A percentile compares a stretch with the other conserved stretches of the same genome.
These are phyloP conservation scores for Suillus discolor DNA, from an alignment of 768 basidiomycete genomes.

Conservation along the genomic window DNA sequence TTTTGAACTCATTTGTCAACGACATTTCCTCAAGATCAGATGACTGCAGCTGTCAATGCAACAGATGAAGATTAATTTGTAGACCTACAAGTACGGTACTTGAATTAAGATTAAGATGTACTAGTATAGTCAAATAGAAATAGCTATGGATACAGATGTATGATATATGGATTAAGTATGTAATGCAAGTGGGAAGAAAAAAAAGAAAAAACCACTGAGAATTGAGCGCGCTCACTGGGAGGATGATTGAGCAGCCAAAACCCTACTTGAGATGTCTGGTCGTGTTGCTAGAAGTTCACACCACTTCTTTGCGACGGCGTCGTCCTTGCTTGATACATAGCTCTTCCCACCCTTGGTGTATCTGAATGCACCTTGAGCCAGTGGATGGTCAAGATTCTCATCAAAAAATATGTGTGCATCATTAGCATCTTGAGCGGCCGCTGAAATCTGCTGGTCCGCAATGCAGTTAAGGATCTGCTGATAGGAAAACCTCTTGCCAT, in stretches of 20 bases:
- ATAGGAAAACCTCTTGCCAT: constrained; percentile 12
- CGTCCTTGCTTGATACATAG: constrained; percentile 13
- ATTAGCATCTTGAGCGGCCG: constrained; percentile 8
- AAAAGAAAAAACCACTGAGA: too few relatives aligned
- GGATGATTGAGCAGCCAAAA: too few relatives aligned
- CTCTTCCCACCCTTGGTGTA: constrained; percentile 13
- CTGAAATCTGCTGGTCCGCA: neutral
- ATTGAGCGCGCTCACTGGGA: too few relatives aligned
- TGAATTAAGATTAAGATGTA: too few relatives aligned
- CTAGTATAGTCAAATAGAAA: too few relatives aligned
- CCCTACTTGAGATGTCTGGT: neutral
- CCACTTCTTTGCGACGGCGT: constrained; percentile 15
- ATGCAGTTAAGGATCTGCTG: constrained; percentile 16
- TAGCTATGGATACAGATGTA: too few relatives aligned
- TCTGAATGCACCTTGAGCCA: constrained; percentile 8
- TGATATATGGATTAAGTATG: too few relatives aligned
- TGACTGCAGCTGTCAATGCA: too few relatives aligned
- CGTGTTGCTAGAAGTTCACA: neutral
- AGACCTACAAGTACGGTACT: too few relatives aligned
- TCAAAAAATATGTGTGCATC: constrained; percentile 17
- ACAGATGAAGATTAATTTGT: too few relatives aligned
- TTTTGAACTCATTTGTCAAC: constrained; percentile 94
- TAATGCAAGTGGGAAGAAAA: too few relatives aligned
- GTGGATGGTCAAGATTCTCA: constrained; percentile 9
- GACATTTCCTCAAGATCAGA: constrained; percentile 63